Conservation (phyloP, 129 eudicot genomes). For the Escallonia herrerae region DNA sequence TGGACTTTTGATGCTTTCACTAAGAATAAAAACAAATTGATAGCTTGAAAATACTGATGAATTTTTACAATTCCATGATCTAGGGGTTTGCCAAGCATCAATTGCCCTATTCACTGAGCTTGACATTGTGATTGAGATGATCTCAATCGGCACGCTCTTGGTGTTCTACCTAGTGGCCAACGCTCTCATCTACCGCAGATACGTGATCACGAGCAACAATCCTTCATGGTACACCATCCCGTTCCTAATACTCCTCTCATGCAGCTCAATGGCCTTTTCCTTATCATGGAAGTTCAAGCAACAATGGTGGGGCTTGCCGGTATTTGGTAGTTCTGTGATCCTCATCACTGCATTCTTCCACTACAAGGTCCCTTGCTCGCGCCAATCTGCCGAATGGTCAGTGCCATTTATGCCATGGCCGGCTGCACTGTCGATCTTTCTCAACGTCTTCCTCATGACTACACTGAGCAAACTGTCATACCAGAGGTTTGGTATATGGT, state of each 20-base stretch:
- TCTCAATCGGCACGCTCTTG: conserved; percentile 71
- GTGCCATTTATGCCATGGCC: conserved; percentile 91
- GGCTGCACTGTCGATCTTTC: conserved; percentile 52
- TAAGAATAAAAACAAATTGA: no score
- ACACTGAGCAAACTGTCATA: conserved; percentile 48
- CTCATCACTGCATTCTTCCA: conserved; percentile 45
- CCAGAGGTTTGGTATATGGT: conserved; percentile 71
- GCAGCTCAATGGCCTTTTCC: conserved; percentile 49
- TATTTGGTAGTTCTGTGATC: conserved; percentile 32
- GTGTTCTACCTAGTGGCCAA: conserved; percentile 74
- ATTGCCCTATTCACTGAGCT: conserved; percentile 84
- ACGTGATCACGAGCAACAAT: conserved; percentile 35
- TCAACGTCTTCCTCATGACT: conserved; percentile 67
- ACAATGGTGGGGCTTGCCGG: conserved; percentile 43
- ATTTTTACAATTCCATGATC: neutral
- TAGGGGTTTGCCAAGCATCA: conserved; percentile 69
- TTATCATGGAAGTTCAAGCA: conserved; percentile 52
- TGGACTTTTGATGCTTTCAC: no score
- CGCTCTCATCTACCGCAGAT: conserved; percentile 62
- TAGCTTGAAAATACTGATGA: neutral
- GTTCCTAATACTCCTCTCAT: conserved; percentile 48
- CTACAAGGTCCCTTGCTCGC: conserved; percentile 31
- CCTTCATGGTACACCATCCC: conserved; percentile 37
- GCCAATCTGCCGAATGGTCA: conserved; percentile 34
- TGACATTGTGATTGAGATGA: conserved; percentile 57